Evolutionary conservation across 345 rosid species (phyloP), one percentile per base, ranked within the genome.

Genomic region (Populus alba): DNA sequence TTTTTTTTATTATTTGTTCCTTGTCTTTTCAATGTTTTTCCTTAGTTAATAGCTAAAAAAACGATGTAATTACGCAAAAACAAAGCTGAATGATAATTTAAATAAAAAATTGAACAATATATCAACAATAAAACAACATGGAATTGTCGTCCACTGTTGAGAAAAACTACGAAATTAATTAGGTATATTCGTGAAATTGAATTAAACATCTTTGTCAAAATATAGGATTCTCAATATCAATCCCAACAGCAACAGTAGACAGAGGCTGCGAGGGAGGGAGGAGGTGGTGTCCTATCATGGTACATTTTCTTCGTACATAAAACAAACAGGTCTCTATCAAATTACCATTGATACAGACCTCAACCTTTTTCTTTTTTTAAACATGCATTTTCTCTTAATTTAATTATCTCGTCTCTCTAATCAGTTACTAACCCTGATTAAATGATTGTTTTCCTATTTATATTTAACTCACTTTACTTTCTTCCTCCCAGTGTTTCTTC

Each of bases 311-410:
- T 70, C 43, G 66, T 62, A 73, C 75, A 16, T 25, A 20, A 71
- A 51, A 10, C n/a, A 78, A 78, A 35, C 15, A n/a, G 66, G 72
- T 75, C 70, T 16, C 79, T 70, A 41, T 79, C 88, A 73, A 27
- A 23, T 39, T 33, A 22, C 18, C 47, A 22, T 38, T 13, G 29
- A 65, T 65, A 7, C 18, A 25, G 27, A 29, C 25, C 68, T 23
- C 35, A 31, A 11, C 10, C 10, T 39, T 39, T 65, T 61, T 65
- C 80, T n/a, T 59, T 62, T 49, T 38, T 31, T n/a, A 57, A 74
- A 23, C 81, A 35, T 31, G 22, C 35, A 71, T 76, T 35, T 45
- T 41, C 69, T 27, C 53, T 73, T 39, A 22, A 47, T 47, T 68
- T 39, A 53, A 25, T 49, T 45, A 11, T 15, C 35, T 22, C 31